Evolutionary conservation across 345 rosid species (phyloP), one percentile per base, ranked within the genome.

Genomic region (Salix udensis): DNA sequence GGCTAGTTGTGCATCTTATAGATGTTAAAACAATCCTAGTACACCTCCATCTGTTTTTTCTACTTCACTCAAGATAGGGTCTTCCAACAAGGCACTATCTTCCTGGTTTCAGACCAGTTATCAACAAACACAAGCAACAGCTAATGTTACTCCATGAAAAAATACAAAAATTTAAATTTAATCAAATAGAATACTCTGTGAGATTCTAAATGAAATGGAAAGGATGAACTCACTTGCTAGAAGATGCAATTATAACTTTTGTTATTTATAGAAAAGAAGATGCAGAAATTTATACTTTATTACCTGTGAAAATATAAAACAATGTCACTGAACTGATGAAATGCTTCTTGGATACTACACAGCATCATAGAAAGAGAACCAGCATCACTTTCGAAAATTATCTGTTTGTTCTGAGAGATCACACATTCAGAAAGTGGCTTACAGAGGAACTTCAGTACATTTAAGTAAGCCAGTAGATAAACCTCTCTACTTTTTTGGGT

Each of bases 381-480:
- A 34, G 72, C 77, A 75, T 84, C 88, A 73, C 74, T 75, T 83
- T 84, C 87, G 77, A 85, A 76, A 75, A 91, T 69, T 65, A 93
- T 75, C 52, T 81, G 82, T 65, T 89, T 85, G 76, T 88, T 89
- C 83, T 85, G 85, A n/a, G 80, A 83, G 83, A 88, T 88, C 48
- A 91, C 86, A 73, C 84, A 83, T 81, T 89, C 93, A 66, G 92
- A 91, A 67, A 96, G 90, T 4, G 93, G 96, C 77, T 86, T 88
- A 81, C 98, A 91, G 80, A 93, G 86, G 83, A 91, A 96, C 82
- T 83, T 86, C 85, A 93, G 71, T 70, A 88, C 92, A 80, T 82
- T 84, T 46, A 88, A 75, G 85, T 84, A 91, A 69, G 83, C 83
- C 34, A 39, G 71, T 66, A 81, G 75, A 82, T 78, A 85, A 84